phyloP scores from a whole-genome alignment of 2,329 filamentous ascomycete genomes.

The Sclerotinia nivalis region DNA sequence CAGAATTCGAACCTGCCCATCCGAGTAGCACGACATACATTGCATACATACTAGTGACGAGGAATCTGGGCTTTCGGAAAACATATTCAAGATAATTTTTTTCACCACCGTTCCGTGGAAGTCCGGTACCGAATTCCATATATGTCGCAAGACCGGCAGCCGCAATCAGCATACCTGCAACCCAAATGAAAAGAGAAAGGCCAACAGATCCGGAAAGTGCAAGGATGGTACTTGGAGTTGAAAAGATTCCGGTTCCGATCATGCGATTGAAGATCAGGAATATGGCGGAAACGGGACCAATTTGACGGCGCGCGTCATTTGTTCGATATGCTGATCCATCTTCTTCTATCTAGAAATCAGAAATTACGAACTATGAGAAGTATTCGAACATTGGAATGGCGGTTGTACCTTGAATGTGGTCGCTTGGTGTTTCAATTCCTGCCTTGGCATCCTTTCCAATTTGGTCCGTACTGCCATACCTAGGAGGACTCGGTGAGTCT shows the following conservation, averaged over 20 bases:
- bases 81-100: slow-evolving; percentile 69
- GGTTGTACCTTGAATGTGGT: slow-evolving; percentile 15
- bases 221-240: slow-evolving; percentile 61
- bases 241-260: slow-evolving; percentile 68
- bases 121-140: slow-evolving; percentile 64
- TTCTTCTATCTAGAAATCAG: slow-evolving; percentile 14
- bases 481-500: background rate
- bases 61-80: slow-evolving; percentile 60
- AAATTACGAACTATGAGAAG: background rate
- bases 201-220: slow-evolving; percentile 60
- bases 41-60: slow-evolving; percentile 61
- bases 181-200: slow-evolving; percentile 63
- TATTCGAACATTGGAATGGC: background rate
- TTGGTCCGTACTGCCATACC: slow-evolving; percentile 7
- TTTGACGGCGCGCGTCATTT: slow-evolving; percentile 47
- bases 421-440: slow-evolving; percentile 14
- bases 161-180: slow-evolving; percentile 62
- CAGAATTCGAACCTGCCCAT: slow-evolving; percentile 66
- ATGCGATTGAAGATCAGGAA: slow-evolving; percentile 66
- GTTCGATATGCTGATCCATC: slow-evolving; percentile 20
- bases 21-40: slow-evolving; percentile 64
- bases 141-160: slow-evolving; percentile 64
- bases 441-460: background rate
- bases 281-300: slow-evolving; percentile 55
- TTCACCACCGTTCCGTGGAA: slow-evolving; percentile 65